These are phyloP conservation scores for Solanum chaucha DNA, from an alignment of 257 asterid genomes.

Conservation along the genomic window DNA sequence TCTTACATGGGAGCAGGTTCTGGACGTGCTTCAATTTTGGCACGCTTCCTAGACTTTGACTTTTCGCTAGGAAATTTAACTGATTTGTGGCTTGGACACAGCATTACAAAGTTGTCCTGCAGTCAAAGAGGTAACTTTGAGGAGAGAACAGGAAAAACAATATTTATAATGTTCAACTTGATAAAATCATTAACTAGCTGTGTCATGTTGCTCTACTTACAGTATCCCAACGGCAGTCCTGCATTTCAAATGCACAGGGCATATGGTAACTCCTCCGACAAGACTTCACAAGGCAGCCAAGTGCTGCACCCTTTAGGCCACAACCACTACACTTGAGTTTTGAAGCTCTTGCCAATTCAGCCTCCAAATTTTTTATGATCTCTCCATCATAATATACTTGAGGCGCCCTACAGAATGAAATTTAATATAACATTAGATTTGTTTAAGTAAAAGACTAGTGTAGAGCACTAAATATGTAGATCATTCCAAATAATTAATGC, in stretches of 20 bases:
- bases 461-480: background rate
- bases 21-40: background rate
- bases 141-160: background rate
- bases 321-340: slow-evolving; percentile 87
- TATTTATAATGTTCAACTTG: background rate
- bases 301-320: slow-evolving; percentile 92
- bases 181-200: background rate
- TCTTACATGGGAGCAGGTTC: background rate
- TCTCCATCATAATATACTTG: slow-evolving; percentile 67
- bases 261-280: slow-evolving; percentile 76
- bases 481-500: background rate
- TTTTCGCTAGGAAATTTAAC: slow-evolving; percentile 74
- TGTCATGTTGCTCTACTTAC: slow-evolving; percentile 23
- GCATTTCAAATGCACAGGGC: slow-evolving; percentile 65
- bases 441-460: background rate
- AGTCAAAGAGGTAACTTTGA: background rate
- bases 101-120: slow-evolving; percentile 68
- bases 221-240: slow-evolving; percentile 80
- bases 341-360: slow-evolving; percentile 78
- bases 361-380: slow-evolving; percentile 58
- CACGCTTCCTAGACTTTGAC: slow-evolving; percentile 29
- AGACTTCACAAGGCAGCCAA: slow-evolving; percentile 80
- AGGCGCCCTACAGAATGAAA: slow-evolving; percentile 57
- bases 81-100: slow-evolving; percentile 72
- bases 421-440: background rate